These are phyloP conservation scores for Catenaria anguillulae DNA, from an alignment of 371 early-diverging fungal genomes.

Conservation along the genomic window DNA sequence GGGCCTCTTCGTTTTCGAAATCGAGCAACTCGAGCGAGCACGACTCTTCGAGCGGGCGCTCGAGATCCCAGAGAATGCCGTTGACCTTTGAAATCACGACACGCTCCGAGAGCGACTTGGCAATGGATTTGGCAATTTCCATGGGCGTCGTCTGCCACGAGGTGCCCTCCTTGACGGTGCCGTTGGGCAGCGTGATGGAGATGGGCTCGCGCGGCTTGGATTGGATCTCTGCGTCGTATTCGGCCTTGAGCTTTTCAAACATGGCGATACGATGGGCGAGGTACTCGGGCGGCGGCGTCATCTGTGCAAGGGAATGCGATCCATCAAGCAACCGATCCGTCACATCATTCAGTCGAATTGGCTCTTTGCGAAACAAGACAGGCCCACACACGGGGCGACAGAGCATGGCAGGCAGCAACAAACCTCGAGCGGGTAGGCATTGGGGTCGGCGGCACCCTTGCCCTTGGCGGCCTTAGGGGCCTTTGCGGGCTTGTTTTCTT, in stretches of 20 bases:
- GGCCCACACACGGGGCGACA: not conserved
- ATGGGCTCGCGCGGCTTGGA: conserved; percentile 58
- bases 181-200: conserved; percentile 81
- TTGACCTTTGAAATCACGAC: conserved; percentile 91
- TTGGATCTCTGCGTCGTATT: conserved; percentile 45
- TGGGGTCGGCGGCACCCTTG: not conserved
- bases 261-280: conserved; percentile 74
- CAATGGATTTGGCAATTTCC: conserved; percentile 72
- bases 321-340: not conserved
- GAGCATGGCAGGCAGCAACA: not conserved
- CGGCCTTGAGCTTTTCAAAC: conserved; percentile 72
- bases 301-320: not conserved
- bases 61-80: conserved; percentile 85
- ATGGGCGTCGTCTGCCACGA: conserved; percentile 97
- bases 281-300: conserved; percentile 57
- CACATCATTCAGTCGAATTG: not conserved
- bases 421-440: conserved; percentile 1
- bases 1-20: conserved; percentile 87
- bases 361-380: not conserved
- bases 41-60: conserved; percentile 67
- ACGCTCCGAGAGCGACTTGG: conserved; percentile 80
- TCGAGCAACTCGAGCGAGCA: conserved; percentile 81
- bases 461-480: conserved; percentile 1
- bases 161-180: conserved; percentile 59
- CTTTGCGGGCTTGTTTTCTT: not conserved